Conservation (phyloP, 2,329 filamentous ascomycete genomes). For the Xylariaceae sp. region DNA sequence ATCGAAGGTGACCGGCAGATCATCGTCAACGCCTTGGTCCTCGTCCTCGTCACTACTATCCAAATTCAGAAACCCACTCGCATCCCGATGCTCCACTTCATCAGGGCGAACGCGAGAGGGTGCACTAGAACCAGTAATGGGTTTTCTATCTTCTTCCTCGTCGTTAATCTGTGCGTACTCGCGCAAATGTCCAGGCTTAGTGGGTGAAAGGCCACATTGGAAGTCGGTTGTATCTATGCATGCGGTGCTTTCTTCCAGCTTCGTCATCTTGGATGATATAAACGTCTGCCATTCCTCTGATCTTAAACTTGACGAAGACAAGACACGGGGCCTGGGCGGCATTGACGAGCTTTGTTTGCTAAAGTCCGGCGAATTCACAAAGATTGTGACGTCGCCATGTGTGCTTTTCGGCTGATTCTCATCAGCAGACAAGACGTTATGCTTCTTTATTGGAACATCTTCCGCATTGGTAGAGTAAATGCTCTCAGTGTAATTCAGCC, state of each 20-base stretch:
- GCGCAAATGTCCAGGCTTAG: conserved; percentile 40
- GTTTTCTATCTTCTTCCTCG: conserved; percentile 33
- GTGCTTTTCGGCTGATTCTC: conserved; percentile 20
- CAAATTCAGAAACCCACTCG: not conserved
- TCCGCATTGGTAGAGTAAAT: conserved; percentile 43
- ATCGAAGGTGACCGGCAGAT: conserved; percentile 14
- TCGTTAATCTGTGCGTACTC: conserved; percentile 48
- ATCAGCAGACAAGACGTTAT: conserved; percentile 11
- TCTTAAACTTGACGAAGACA: conserved; percentile 33
- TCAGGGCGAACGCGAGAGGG: not conserved
- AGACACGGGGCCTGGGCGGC: conserved; percentile 27
- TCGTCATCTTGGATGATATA: conserved; percentile 50
- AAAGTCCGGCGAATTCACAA: conserved; percentile 34
- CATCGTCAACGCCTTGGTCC: not conserved
- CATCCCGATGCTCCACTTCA: not conserved
- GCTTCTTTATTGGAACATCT: conserved; percentile 14
- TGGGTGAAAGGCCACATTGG: conserved; percentile 21
- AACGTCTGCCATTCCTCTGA: conserved; percentile 50
- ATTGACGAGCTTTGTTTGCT: conserved; percentile 23
- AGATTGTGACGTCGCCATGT: conserved; percentile 35
- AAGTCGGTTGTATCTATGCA: conserved; percentile 11
- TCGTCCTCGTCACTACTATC: not conserved
- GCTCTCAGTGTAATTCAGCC: conserved; percentile 44
- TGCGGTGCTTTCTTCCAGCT: conserved; percentile 37
- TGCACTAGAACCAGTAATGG: not conserved